These are phyloP conservation scores for Selaginella moellendorffii DNA, from an alignment of 75 land plant genomes.

Conservation along the genomic window DNA sequence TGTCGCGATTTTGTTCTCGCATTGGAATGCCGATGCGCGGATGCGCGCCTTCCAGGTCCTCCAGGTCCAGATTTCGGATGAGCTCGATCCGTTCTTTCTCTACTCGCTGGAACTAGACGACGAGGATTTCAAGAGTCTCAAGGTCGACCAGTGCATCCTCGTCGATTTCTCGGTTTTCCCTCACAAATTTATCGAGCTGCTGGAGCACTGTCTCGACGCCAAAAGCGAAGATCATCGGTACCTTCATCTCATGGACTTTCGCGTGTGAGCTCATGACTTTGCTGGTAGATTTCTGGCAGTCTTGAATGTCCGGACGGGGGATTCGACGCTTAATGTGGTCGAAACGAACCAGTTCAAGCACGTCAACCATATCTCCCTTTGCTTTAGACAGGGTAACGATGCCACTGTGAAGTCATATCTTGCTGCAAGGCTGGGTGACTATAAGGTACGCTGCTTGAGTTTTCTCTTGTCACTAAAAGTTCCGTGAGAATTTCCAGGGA, in stretches of 20 bases:
- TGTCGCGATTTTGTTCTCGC: slow-evolving; percentile 5
- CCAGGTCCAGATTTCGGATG: slow-evolving; percentile 30
- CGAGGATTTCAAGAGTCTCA: slow-evolving; percentile 31
- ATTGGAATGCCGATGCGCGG: background rate
- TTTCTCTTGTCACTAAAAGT: background rate
- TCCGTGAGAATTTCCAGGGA: slow-evolving; percentile 13
- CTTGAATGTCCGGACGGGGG: slow-evolving; percentile 26
- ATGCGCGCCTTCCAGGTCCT: slow-evolving; percentile 16
- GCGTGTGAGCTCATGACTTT: background rate
- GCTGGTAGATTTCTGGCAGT: slow-evolving; percentile 24
- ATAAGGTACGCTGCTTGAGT: slow-evolving; percentile 17
- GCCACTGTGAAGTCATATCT: slow-evolving; percentile 26
- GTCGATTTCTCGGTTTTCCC: slow-evolving; percentile 36
- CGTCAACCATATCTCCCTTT: slow-evolving; percentile 29
- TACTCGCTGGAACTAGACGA: slow-evolving; percentile 30
- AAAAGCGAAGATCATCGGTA: slow-evolving; percentile 13
- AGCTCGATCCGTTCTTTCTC: slow-evolving; percentile 30
- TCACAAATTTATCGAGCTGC: slow-evolving; percentile 33
- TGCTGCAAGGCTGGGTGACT: slow-evolving; percentile 31
- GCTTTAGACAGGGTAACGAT: slow-evolving; percentile 35
- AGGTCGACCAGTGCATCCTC: slow-evolving; percentile 35
- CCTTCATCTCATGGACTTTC: background rate
- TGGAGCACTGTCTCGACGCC: slow-evolving; percentile 27
- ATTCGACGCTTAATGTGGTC: slow-evolving; percentile 28
- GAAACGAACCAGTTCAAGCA: slow-evolving; percentile 37